Evolutionary conservation across 768 basidiomycete species (phyloP), one percentile per base, ranked within the genome.

Genomic region (Steccherinum ochraceum): DNA sequence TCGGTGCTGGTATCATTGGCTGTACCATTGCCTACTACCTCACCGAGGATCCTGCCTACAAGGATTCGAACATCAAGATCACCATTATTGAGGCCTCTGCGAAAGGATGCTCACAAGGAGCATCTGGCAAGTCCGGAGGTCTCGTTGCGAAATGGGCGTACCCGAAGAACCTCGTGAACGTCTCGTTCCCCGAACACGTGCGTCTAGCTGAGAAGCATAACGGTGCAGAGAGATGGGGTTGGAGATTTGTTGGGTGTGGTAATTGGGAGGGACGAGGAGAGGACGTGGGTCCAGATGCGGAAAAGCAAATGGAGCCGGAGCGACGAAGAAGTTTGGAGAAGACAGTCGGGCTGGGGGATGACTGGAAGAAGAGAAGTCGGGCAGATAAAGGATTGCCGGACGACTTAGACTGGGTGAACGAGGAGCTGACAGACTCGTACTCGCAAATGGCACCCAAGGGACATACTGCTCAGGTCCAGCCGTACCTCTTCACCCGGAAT

Each of bases 1-100:
- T 94, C 53, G 91, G 92, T 23, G 92, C 84, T 19, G 92, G 92
- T 0, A 92, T 93, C 57, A 86, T 93, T 39, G 92, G 92, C 7
- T 83, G 84, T 52, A 85, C 84, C 1, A 87, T 84, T 0, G 89
- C 90, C 12, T 93, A 89, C 70, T 92, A 87, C 65, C 73, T 91
- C 47, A 69, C 84, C 12, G 73, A 73, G 20, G 81, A 85, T 54
- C 77, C 79, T 3, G 67, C 64, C 7, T 80, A 74, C 58, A 59
- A 69, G 13, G 52, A 69, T 3, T 53, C 67, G 10, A 64, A 62
- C 3, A 69, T 72, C 11, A 72, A 64, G 23, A 69, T 88, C 40
- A 86, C 81, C 13, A 69, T 91, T 5, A 65, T 95, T 48, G 82
- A 93, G 57, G 86, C 89, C 48, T 89, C 86, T 0, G 69, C 63